Conservation (phyloP, 2,329 filamentous ascomycete genomes). For the Penicillium hesseltinei region DNA sequence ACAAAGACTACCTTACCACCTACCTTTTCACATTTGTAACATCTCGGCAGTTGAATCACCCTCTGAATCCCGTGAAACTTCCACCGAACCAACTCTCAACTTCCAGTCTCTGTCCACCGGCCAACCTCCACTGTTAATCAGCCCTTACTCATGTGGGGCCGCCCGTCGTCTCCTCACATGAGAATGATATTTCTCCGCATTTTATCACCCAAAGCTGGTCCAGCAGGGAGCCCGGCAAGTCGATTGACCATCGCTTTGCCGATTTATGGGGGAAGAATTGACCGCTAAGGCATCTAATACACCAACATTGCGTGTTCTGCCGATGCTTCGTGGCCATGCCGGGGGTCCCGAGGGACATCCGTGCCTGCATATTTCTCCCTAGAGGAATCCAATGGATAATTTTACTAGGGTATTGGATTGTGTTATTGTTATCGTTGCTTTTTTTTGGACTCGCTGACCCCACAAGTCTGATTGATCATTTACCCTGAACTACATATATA, state of each 20-base stretch:
- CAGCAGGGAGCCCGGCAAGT: conserved; percentile 25
- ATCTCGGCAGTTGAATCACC: conserved; percentile 14
- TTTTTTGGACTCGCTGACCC: not conserved
- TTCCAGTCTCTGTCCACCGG: not conserved
- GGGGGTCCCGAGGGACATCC: not conserved
- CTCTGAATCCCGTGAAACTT: conserved; percentile 1
- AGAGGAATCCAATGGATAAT: not conserved
- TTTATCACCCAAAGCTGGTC: conserved; percentile 1
- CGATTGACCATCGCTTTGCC: conserved; percentile 23
- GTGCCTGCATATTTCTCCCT: not conserved
- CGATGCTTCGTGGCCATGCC: conserved; percentile 8
- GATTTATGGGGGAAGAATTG: conserved; percentile 9
- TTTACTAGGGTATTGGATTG: not conserved
- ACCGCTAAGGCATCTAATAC: not conserved
- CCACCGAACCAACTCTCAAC: not conserved
- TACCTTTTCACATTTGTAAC: not conserved
- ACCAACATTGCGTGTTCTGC: not conserved
- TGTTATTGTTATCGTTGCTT: not conserved
- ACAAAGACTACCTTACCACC: too few species aligned
- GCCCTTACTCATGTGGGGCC: conserved; percentile 36
- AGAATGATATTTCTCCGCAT: conserved; percentile 1
- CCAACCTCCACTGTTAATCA: conserved; percentile 29
- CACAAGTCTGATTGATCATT: not conserved
- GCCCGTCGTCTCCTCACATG: not conserved
- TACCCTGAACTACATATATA: not conserved